Conservation (phyloP, 1,284 basidiomycete species). For the Papiliotrema flavescens region DNA sequence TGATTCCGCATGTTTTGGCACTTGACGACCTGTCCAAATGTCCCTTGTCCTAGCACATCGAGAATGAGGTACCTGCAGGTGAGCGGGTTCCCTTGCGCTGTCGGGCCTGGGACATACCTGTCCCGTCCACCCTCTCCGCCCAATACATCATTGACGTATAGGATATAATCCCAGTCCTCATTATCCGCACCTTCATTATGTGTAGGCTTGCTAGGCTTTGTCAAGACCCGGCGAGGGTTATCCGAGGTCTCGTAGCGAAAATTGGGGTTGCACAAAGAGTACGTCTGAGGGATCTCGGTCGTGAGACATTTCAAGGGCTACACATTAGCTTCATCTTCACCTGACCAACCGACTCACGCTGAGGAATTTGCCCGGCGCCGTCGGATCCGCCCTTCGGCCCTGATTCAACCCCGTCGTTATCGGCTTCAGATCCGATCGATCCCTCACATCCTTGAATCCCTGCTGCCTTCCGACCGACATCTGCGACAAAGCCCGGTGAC, state of each 20-base stretch:
- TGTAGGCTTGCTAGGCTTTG: constrained; percentile 88
- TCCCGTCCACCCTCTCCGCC: constrained; percentile 80
- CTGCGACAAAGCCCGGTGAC: constrained; percentile 13
- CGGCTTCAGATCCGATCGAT: constrained; percentile 37
- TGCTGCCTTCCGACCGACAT: constrained; percentile 1
- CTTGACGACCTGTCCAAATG: constrained; percentile 99
- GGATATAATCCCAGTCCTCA: constrained; percentile 94
- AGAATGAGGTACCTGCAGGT: constrained; percentile 81
- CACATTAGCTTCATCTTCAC: constrained; percentile 6
- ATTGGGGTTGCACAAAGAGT: constrained; percentile 82
- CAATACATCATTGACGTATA: constrained; percentile 94
- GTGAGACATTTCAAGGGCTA: constrained; percentile 86
- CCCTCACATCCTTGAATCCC: constrained; percentile 40
- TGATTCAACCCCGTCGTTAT: constrained; percentile 28
- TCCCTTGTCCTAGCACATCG: constrained; percentile 96
- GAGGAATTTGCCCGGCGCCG: constrained; percentile 39
- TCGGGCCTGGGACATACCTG: constrained; percentile 60
- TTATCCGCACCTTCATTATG: constrained; percentile 96
- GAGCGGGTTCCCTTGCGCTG: neutral
- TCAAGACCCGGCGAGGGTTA: constrained; percentile 88
- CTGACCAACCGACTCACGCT: constrained; percentile 31
- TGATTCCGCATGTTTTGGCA: constrained; percentile 99
- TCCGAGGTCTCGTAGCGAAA: constrained; percentile 89
- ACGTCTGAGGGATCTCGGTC: constrained; percentile 79
- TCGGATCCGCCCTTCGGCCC: constrained; percentile 44